Percentiles rank a stretch among this genome's conserved stretches.
These are phyloP conservation scores for Colletotrichum tabaci DNA, from an alignment of 2,329 filamentous ascomycete species.

Conservation along the genomic window DNA sequence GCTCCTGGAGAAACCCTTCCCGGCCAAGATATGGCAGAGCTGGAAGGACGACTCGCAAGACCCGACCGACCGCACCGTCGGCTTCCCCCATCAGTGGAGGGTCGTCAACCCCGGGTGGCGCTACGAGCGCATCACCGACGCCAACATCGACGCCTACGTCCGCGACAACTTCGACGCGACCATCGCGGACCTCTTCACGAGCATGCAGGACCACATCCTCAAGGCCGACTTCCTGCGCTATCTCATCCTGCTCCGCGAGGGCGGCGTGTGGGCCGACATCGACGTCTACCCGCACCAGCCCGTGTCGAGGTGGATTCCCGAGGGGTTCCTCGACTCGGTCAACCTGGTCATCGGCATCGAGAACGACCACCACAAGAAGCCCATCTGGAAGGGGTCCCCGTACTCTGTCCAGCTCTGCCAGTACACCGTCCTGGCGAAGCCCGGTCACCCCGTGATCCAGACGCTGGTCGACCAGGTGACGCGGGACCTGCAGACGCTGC, in stretches of 20 bases:
- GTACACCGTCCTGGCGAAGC: constrained; percentile 82
- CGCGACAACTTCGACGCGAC: constrained; percentile 76
- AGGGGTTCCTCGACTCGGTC: constrained; percentile 71
- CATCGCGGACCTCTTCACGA: constrained; percentile 63
- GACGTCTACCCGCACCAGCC: constrained; percentile 77
- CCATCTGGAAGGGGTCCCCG: constrained; percentile 67
- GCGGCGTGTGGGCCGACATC: constrained; percentile 80
- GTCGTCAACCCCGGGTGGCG: constrained; percentile 47
- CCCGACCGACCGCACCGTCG: constrained; percentile 48
- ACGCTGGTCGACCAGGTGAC: constrained; percentile 78
- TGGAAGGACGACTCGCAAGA: constrained; percentile 50
- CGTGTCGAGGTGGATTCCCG: constrained; percentile 76
- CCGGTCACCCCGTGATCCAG: constrained; percentile 77
- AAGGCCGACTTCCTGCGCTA: constrained; percentile 75
- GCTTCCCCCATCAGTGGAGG: constrained; percentile 48
- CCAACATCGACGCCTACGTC: constrained; percentile 59
- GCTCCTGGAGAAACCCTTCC: constrained; percentile 28
- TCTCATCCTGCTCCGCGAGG: constrained; percentile 74
- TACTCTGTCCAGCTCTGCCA: constrained; percentile 84
- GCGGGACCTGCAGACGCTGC: constrained; percentile 47
- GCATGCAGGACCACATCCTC: constrained; percentile 65
- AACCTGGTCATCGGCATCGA: constrained; percentile 81
- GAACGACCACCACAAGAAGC: constrained; percentile 66
- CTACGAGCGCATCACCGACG: constrained; percentile 50
- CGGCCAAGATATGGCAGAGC: constrained; percentile 51